Evolutionary conservation across 169 alveolate genomes (phyloP), one percentile per base, ranked within the genome.

Genomic region (Hepatocystis sp.): DNA sequence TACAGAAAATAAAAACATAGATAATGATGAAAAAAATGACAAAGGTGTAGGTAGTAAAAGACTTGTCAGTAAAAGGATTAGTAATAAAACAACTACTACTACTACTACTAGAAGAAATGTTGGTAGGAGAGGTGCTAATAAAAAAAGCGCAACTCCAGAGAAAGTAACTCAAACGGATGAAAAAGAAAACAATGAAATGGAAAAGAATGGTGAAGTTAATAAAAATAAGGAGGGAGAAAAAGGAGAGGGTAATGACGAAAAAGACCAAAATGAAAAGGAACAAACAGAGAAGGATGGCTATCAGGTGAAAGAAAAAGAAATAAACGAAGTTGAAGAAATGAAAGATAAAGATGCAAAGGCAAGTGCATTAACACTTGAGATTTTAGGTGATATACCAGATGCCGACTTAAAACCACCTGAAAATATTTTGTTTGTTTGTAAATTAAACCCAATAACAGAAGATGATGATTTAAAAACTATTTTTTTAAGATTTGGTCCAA

Each of bases 381-480:
- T 98, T 55, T 85, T 98, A 32, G 99, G 99, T 15, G 99, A 98
- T 89, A 90, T 98, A 10, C 99, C 99, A 4, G 99, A 97, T 91
- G 99, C 99, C 25, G 99, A 98, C 71, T 92, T 97, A 47, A 97
- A 96, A 58, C 99, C 99, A 7, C 99, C 99, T 13, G 99, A 98
- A 66, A 98, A 97, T 67, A 98, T 97, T 25, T 94, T 98, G 3
- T 99, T 98, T 92, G 99, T 99, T 13, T 98, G 99, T 64, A 97
- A 97, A 91, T 91, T 99, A 68, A 98, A 99, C 84, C 99, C 99
- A 0, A 97, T 96, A 8, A 98, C 99, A 0, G 96, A 97, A 76
- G 99, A 97, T 30, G 97, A 96, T 4, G 99, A 99, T 93, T 92
- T 99, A n/a, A 98, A 96, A 84, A 86, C 96, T 4, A 94, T 98